Evolutionary conservation across 2,329 filamentous ascomycete genomes (phyloP).

Genomic region (Didymella segeticola): DNA sequence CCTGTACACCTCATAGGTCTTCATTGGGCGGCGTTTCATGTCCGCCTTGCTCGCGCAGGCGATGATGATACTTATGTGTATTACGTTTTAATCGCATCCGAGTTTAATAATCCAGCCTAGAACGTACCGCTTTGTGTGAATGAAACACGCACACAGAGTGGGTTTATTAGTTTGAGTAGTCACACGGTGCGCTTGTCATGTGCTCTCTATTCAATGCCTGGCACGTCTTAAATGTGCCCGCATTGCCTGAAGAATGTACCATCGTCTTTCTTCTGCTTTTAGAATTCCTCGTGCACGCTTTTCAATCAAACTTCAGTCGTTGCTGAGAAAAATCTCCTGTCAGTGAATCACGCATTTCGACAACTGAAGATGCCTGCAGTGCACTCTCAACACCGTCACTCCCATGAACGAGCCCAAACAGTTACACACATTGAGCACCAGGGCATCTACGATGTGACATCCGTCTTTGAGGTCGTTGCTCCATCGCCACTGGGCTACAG

Average conservation of each 20-base stretch:
- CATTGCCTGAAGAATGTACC: background rate
- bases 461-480: background rate
- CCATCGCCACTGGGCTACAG: background rate
- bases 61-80: background rate
- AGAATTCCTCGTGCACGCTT: background rate
- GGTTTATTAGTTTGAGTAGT: background rate
- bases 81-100: background rate
- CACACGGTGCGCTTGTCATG: background rate
- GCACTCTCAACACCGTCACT: background rate
- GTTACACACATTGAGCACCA: background rate
- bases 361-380: background rate
- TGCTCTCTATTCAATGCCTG: background rate
- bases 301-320: no score
- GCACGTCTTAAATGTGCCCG: background rate
- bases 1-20: constrained; percentile 17
- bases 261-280: background rate
- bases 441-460: background rate
- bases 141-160: background rate
- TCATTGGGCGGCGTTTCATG: constrained; percentile 22
- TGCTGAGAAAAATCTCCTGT: no score
- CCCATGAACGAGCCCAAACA: background rate
- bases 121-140: background rate
- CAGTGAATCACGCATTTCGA: no score
- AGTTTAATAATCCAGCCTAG: background rate
- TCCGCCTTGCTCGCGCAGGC: background rate